Percentiles rank a stretch among this genome's conserved stretches.
These are phyloP conservation scores for Colletotrichum limetticola DNA, from an alignment of 2,329 filamentous ascomycete species.

Conservation along the genomic window DNA sequence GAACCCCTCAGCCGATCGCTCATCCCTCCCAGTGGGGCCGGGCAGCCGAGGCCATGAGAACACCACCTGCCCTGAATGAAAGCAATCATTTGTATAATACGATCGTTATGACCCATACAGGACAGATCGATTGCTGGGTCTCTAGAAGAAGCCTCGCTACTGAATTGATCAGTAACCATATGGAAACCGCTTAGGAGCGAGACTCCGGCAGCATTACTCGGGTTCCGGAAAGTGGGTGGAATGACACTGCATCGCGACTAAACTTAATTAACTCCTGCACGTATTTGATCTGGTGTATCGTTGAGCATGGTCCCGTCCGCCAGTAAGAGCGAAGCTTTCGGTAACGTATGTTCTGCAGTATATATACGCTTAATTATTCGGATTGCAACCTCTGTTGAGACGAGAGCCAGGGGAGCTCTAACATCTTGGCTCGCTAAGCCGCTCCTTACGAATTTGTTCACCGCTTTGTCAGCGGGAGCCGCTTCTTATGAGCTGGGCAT, in stretches of 20 bases:
- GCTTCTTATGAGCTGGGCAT: not conserved
- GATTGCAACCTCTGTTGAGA: not conserved
- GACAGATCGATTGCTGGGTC: fast-evolving
- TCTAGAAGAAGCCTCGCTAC: not conserved
- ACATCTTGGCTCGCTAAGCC: not conserved
- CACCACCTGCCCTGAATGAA: not conserved
- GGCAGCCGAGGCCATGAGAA: not conserved
- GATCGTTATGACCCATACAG: too few species aligned
- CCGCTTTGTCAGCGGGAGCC: not conserved
- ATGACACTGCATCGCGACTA: not conserved
- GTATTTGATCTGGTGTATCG: not conserved
- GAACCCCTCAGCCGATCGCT: not conserved
- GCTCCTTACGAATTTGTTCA: not conserved
- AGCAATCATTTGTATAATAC: not conserved
- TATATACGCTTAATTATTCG: not conserved
- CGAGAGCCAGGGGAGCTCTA: not conserved
- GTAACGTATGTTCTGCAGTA: not conserved
- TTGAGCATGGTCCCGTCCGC: not conserved
- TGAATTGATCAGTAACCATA: not conserved
- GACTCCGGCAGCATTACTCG: not conserved
- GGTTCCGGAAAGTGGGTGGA: not conserved
- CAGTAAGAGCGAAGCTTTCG: not conserved
- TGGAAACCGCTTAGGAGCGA: not conserved
- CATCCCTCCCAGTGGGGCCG: not conserved
- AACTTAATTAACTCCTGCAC: not conserved